These are phyloP conservation scores for Dinochytrium kinnereticum DNA, from an alignment of 371 early-diverging fungal species.

Conservation along the genomic window DNA sequence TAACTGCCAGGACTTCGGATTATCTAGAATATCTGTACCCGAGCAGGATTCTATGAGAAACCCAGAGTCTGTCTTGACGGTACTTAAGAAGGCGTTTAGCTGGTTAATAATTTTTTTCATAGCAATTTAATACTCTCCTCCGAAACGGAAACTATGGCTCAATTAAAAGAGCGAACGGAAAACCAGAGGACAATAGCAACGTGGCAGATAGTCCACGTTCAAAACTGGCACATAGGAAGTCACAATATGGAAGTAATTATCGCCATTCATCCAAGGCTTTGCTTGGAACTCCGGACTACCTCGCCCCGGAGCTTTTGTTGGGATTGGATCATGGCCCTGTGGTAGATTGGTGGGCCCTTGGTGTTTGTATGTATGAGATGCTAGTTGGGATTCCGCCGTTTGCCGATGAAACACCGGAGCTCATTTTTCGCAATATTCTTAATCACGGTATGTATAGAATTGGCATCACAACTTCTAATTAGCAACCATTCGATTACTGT, in stretches of 20 bases:
- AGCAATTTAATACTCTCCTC: conserved; percentile 4
- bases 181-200: conserved; percentile 3
- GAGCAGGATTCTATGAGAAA: conserved; percentile 39
- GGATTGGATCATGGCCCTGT: conserved; percentile 77
- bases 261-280: conserved; percentile 51
- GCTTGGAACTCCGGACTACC: conserved; percentile 95
- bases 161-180: too few species aligned
- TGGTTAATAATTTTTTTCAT: too few species aligned
- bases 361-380: conserved; percentile 90
- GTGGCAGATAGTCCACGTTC: neutral
- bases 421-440: conserved; percentile 84
- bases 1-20: conserved; percentile 52
- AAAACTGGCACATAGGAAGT: neutral
- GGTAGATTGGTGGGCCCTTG: conserved; percentile 96
- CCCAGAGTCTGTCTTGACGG: conserved; percentile 12
- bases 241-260: neutral
- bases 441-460: conserved; percentile 30
- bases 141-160: neutral
- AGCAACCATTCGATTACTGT: conserved; percentile 1
- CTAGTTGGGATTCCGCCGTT: conserved; percentile 88
- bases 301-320: conserved; percentile 91
- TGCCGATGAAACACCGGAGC: conserved; percentile 78
- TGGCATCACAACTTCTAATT: too few species aligned
- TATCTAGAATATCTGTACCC: conserved; percentile 71
- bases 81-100: too few species aligned